Evolutionary conservation across 352 stramenopile genomes (phyloP), one percentile per base, ranked within the genome.

Genomic region (Globisporangium cylindrosporum): DNA sequence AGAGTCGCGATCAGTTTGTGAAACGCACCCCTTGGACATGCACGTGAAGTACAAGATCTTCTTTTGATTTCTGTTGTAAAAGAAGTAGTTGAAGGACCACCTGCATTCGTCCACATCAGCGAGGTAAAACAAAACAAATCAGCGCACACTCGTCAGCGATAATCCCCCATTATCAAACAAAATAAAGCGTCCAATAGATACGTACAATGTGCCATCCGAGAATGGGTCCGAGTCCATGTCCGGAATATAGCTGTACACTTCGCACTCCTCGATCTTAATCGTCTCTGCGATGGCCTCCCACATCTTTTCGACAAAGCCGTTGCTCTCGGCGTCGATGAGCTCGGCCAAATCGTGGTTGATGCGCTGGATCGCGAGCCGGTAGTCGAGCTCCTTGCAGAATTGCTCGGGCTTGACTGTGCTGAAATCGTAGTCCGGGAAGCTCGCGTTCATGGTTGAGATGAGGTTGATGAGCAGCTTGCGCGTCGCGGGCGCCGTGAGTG

Each of bases 281-380:
- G 80, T 87, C 62, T 94, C 85, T 8, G 90, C 76, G 59, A 97
- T 86, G 14, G 75, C 78, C 73, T 99, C 97, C 79, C 98, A 97
- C 70, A 99, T 89, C 66, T 98, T 98, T 79, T 99, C 98, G 48
- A 99, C 90, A 76, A 99, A 99, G 12, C 98, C 94, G 59, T 95
- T 97, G 41, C 87, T 95, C 81, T 99, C 98, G 66, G 99, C 97
- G 72, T 99, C 98, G 54, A 99, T 69, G 27, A 95, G 76, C 68
- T 97, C 91, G 7, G 84, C 84, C 65, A 97, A 75, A 72, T 97
- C 76, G 65, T 92, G 86, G 79, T 97, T 97, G 67, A 98, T 90
- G 56, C 80, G 77, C 61, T 97, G 92, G 56, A 96, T 73, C 2
- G 94, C 88, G 79, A 92, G 84, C 66, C 87, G 84, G 69, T 94